Base-by-base conservation (phyloP, 2,329 filamentous ascomycete species). In the Claviceps sp. region DNA sequence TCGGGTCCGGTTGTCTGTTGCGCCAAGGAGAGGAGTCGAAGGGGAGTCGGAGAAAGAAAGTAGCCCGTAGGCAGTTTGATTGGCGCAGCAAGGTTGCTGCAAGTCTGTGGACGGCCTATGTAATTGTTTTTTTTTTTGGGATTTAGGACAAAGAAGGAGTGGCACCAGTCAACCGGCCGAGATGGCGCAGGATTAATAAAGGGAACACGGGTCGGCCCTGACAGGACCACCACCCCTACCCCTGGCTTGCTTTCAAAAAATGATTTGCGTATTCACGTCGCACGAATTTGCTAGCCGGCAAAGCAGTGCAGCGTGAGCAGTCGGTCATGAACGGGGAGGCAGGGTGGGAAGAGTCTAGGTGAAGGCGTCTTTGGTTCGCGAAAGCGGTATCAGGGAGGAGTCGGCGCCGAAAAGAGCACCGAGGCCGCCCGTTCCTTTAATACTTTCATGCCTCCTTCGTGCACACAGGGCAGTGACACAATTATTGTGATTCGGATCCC, bases 121-220 rank as follows among this genome's bases (percentile, higher is more conserved):
- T 34, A 34, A 34, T 34, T 4, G 30, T 34, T 34, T 11, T 30
- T 30, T 30, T 30, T 30, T 30, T 34, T 30, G 0, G 30, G 4
- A 34, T 34, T 11, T 40, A 18, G 42, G 20, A 45, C 48, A 16
- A 30, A 46, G 37, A 41, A 41, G 41, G 5, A 38, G 42, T 41
- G 49, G 34, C 49, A 38, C 49, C 14, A 46, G 43, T 30, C 9
- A 26, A 18, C 22, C 42, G 41, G 52, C 18, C 43, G 38, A 45
- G 42, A 49, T n/a, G 38, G 50, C 50, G 26, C 38, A 52, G 37
- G 20, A 44, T 51, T 50, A 20, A 37, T 34, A 47, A 37, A 48
- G 37, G 46, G 34, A 34, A 47, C 30, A 47, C 48, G 48, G 48
- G 48, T 22, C 43, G 52, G 52, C 52, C 52, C 43, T 40, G 48